phyloP scores from a whole-genome alignment of 495 filamentous ascomycete genomes.

The Sabuloglossum arenarium region DNA sequence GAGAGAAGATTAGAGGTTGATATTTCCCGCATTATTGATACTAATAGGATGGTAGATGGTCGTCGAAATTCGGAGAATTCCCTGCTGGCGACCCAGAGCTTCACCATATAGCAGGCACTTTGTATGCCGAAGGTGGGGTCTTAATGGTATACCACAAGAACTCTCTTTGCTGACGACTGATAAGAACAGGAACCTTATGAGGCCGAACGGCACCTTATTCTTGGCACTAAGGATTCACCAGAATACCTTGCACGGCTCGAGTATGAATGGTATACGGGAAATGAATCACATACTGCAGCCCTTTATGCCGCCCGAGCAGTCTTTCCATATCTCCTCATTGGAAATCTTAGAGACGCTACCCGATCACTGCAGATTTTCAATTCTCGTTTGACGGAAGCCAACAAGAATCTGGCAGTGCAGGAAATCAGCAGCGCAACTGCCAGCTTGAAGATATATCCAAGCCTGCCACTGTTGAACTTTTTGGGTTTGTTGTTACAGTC shows the following conservation, averaged over 20 bases:
- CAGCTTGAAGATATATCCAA: conserved; percentile 67
- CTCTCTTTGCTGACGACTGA: background rate
- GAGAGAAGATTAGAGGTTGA: background rate
- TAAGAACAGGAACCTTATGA: conserved; percentile 75
- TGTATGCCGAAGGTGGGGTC: conserved; percentile 56
- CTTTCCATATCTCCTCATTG: conserved; percentile 75
- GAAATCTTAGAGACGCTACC: conserved; percentile 77
- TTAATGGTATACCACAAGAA: background rate
- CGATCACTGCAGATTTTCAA: conserved; percentile 65
- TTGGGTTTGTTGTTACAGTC: conserved; percentile 63
- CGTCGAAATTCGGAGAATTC: conserved; percentile 59
- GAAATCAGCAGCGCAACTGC: conserved; percentile 55
- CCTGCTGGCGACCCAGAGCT: conserved; percentile 89
- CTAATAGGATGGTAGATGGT: conserved; percentile 37
- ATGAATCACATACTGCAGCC: conserved; percentile 77
- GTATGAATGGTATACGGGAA: conserved; percentile 81
- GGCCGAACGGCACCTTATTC: conserved; percentile 71
- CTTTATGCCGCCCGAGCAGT: conserved; percentile 75
- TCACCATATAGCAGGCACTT: conserved; percentile 74
- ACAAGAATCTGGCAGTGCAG: conserved; percentile 49
- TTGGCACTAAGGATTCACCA: conserved; percentile 79
- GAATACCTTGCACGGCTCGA: conserved; percentile 61
- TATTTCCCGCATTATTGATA: background rate
- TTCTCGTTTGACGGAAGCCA: conserved; percentile 44
- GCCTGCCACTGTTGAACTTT: conserved; percentile 83